Evolutionary conservation across 306 rosid species (phyloP), one percentile per base, ranked within the genome.

Genomic region (Alnus glutinosa): DNA sequence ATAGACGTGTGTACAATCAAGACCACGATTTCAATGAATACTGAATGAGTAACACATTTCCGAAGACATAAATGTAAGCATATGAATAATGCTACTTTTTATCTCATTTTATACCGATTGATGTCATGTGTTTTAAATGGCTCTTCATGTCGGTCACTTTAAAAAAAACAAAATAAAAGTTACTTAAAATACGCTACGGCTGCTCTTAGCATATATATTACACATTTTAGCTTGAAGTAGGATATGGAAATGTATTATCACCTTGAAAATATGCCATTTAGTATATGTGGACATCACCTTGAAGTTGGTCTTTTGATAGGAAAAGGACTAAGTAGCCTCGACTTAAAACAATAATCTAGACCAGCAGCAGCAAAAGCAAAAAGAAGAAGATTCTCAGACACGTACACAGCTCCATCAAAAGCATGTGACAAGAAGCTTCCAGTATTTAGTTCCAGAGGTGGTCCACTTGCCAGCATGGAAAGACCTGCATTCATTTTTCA

Each of bases 291-390:
- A 19, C 61, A 76, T 79, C 71, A 85, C 52, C 79, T 77, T 52
- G 79, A 78, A 74, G 78, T 62, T 61, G 91, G 79, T 68, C 71
- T 85, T 75, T 82, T 85, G 66, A 88, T 81, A 13, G 97, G 92
- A 80, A 88, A 91, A 61, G 94, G 86, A 68, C 92, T 89, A 66
- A 91, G 76, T 73, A 91, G 82, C 70, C 89, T 83, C 37, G 78
- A 74, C 93, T 88, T 93, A 77, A 93, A 85, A 83, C 97, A 91
- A 74, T 83, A 94, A 70, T 94, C 98, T 58, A 92, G 83, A 71
- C 83, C 88, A 84, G 92, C 87, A 73, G 93, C 90, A 70, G 97
- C 91, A 83, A 73, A 91, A 75, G 78, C 80, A 85, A 94, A 92
- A 73, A 94, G 42, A 70, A 91, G 75, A 52, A 94, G 90, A 85